Evolutionary conservation across 1,284 basidiomycete species (phyloP), one percentile per base, ranked within the genome.

Genomic region (Cryptococcus maquisensis): DNA sequence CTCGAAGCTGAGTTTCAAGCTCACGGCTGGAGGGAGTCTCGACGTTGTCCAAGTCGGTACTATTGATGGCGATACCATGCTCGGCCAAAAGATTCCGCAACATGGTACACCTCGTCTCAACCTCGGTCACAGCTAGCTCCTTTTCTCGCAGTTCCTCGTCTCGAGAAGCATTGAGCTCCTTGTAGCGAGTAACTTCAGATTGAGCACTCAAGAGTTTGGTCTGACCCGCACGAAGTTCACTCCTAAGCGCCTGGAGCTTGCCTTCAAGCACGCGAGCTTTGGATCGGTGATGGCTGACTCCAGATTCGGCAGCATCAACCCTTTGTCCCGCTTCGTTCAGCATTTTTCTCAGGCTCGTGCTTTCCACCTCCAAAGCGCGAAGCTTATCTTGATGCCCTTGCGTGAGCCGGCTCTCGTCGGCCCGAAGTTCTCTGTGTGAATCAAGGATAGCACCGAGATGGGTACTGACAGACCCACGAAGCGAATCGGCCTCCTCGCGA

Each of bases 41-140:
- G 47, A 60, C 59, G 28, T 64, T 55, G 28, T 62, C 60, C 47
- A 86, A 68, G 47, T 86, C 84, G 39, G 84, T 84, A 38, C 89
- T 87, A 58, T 88, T 86, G 24, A 87, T 77, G 28, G 81, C 81
- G 49, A 96, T 81, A 9, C 91, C 93, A 66, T 91, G 87, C 68
- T 98, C 96, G 41, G 86, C 84, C 51, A 98, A 49, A 68, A 96
- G 86, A 67, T 85, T 88, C 53, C 90, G 85, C 57, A 98, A 80
- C 79, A 92, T 86, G 36, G 81, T 83, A 58, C 90, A 78, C 61
- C 90, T 88, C 58, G 94, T 80, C 58, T 84, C 84, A 0, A 85
- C 80, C 54, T 92, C 88, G 4, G 87, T 81, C 2, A 84, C 81
- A 44, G 87, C 83, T 69, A 86, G 85, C 49, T 80, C 71, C 65